phyloP scores from a whole-genome alignment of 2,329 filamentous ascomycete genomes.

The Nemania diffusa region DNA sequence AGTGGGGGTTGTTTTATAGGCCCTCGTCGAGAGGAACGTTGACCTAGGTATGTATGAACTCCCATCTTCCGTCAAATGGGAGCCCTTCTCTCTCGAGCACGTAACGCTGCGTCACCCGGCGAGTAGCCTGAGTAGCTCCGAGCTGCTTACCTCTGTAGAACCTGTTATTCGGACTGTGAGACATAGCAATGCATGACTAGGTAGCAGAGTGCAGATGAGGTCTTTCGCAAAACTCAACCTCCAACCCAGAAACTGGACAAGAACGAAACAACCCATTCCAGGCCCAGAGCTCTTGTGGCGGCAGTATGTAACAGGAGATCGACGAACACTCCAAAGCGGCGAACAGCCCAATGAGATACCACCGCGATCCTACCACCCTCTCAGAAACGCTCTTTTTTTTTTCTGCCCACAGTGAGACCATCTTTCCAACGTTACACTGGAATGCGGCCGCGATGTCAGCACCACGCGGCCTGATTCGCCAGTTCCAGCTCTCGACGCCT shows the following conservation, averaged over 20 bases:
- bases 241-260: conserved; percentile 15
- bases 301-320: conserved; percentile 21
- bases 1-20: conserved; percentile 9
- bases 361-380: conserved; percentile 16
- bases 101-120: conserved; percentile 9
- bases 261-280: conserved; percentile 29
- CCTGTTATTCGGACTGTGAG: conserved; percentile 22
- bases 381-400: conserved; percentile 22
- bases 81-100: neutral
- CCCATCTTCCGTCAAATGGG: neutral
- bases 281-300: conserved; percentile 8
- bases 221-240: conserved; percentile 4
- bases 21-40: neutral
- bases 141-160: conserved; percentile 6
- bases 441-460: conserved; percentile 34
- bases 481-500: conserved; percentile 22
- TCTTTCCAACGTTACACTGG: conserved; percentile 33
- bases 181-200: conserved; percentile 18
- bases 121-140: conserved; percentile 9
- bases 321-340: conserved; percentile 28
- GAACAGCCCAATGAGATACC: conserved; percentile 26
- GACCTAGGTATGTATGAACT: neutral
- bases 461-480: conserved; percentile 30
- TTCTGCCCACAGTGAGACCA: conserved; percentile 29
- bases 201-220: neutral